phyloP scores from a whole-genome alignment of 176 grass and related monocot species.

The Oryza rufipogon region DNA sequence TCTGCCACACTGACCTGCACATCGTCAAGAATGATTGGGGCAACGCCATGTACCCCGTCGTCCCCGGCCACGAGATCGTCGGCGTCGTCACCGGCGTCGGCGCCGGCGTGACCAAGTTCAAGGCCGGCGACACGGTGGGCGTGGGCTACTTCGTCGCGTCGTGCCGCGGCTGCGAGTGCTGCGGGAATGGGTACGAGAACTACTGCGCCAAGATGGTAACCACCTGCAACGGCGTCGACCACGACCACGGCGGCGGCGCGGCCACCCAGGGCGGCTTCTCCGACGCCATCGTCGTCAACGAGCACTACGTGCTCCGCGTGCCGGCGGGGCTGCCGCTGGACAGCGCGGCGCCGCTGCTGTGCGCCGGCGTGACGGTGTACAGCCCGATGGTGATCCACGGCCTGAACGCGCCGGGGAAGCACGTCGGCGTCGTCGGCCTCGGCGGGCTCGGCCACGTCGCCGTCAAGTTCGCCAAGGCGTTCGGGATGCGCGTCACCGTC shows the following conservation, averaged over 20 bases:
- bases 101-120: constrained; percentile 53
- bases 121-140: constrained; percentile 63
- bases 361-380: constrained; percentile 68
- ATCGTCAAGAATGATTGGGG: constrained; percentile 70
- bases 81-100: constrained; percentile 57
- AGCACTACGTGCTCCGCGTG: constrained; percentile 59
- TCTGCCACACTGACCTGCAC: constrained; percentile 80
- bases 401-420: constrained; percentile 61
- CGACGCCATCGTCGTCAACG: constrained; percentile 49
- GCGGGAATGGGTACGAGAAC: constrained; percentile 56
- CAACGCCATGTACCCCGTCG: constrained; percentile 64
- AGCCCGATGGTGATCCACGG: constrained; percentile 66
- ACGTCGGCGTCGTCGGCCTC: constrained; percentile 68
- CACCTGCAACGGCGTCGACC: constrained; percentile 50
- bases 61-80: constrained; percentile 60
- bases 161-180: constrained; percentile 63
- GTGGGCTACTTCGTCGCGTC: constrained; percentile 67
- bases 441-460: constrained; percentile 74
- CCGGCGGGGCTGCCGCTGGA: constrained; percentile 50
- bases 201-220: constrained; percentile 57
- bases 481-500: constrained; percentile 72
- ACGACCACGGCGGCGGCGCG: constrained; percentile 36
- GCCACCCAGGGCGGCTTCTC: constrained; percentile 62
- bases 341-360: constrained; percentile 61
- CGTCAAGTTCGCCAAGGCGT: constrained; percentile 77